A percentile compares a stretch with the other conserved stretches of the same genome.
Evolutionary conservation across 2,329 filamentous ascomycete species (phyloP).

Genomic region (Corynespora cassiicola): DNA sequence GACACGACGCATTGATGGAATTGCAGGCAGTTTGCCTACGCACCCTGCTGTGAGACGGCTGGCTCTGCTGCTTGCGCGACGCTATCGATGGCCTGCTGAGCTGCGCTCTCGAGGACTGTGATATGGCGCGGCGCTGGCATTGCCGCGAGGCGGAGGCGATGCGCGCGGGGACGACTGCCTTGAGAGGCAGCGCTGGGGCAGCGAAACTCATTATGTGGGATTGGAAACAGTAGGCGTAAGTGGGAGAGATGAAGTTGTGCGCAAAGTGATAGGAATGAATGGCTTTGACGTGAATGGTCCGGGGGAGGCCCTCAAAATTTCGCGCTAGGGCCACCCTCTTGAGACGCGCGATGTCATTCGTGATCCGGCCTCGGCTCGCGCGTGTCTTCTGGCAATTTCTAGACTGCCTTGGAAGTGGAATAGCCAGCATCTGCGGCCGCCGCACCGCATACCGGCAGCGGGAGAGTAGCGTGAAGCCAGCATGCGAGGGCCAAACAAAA

Average conservation of each 20-base stretch:
- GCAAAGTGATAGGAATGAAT: constrained; percentile 14
- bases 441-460: too few species aligned
- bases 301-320: constrained; percentile 18
- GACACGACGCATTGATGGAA: not conserved
- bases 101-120: constrained; percentile 32
- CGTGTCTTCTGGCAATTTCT: constrained; percentile 33
- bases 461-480: too few species aligned
- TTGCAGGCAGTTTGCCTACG: constrained; percentile 7
- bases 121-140: constrained; percentile 39
- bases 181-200: constrained; percentile 39
- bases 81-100: constrained; percentile 29
- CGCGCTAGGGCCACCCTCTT: constrained; percentile 12
- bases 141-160: constrained; percentile 36
- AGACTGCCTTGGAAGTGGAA: not conserved
- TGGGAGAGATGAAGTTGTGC: constrained; percentile 2
- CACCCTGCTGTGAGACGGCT: constrained; percentile 39
- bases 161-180: constrained; percentile 38
- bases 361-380: constrained; percentile 22
- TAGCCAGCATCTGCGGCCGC: constrained; percentile 1
- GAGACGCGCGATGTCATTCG: constrained; percentile 22
- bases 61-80: constrained; percentile 23
- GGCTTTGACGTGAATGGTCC: constrained; percentile 2
- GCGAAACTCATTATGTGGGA: constrained; percentile 46
- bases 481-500: too few species aligned
- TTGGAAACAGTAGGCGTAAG: too few species aligned